Conservation (phyloP, 148 eudicot species). For the Amaranthus hypochondriacus region DNA sequence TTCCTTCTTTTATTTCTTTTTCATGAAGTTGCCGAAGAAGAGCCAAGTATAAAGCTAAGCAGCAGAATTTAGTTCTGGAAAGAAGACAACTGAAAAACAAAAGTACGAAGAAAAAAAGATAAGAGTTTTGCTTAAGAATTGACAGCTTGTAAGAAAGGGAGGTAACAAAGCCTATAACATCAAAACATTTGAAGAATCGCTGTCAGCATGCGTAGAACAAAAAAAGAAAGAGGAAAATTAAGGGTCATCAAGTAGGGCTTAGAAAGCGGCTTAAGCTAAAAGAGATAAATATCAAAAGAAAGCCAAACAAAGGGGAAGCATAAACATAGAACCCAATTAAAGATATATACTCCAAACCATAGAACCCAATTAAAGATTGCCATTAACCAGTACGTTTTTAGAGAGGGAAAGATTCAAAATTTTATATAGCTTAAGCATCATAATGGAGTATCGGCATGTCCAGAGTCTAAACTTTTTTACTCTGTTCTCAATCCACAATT, state of each 20-base stretch:
- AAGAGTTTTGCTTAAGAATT: not conserved
- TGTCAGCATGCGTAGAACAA: not conserved
- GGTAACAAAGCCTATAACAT: not conserved
- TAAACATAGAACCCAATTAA: not conserved
- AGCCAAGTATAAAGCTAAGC: too few species aligned
- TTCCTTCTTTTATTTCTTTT: too few species aligned
- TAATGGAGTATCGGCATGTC: not conserved
- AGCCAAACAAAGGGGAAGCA: not conserved
- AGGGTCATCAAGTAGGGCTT: not conserved
- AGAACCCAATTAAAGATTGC: not conserved
- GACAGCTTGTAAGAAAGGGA: not conserved
- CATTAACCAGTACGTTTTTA: not conserved
- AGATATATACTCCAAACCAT: not conserved
- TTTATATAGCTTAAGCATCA: not conserved
- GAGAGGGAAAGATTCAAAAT: not conserved
- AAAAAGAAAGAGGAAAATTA: not conserved
- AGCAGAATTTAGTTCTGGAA: too few species aligned
- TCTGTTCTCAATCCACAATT: not conserved
- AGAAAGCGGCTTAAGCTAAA: not conserved
- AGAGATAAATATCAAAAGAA: not conserved
- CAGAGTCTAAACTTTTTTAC: not conserved
- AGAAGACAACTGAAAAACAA: too few species aligned
- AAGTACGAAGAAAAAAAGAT: too few species aligned
- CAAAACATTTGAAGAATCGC: too few species aligned
- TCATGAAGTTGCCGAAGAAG: too few species aligned